These are phyloP conservation scores for Sistotremastrum suecicum DNA, from an alignment of 768 basidiomycete species.

Conservation along the genomic window DNA sequence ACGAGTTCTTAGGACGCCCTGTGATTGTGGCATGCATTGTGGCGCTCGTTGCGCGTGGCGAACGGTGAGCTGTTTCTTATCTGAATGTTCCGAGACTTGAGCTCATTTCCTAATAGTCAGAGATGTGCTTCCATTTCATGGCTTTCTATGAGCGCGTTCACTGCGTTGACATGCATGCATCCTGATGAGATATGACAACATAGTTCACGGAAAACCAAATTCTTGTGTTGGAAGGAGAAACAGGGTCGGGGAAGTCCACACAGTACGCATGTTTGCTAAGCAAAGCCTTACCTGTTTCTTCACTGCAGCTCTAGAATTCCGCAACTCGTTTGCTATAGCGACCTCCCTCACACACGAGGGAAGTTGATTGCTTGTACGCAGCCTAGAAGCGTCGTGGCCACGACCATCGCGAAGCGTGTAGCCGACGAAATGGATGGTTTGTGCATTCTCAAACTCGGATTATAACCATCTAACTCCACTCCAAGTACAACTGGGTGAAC, in stretches of 20 bases:
- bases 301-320: not conserved
- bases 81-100: too few relatives aligned
- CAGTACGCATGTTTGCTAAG: constrained; percentile 39
- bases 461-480: not conserved
- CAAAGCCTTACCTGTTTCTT: not conserved
- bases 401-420: constrained; percentile 27
- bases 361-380: constrained; percentile 26
- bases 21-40: too few relatives aligned
- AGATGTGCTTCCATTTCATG: too few relatives aligned
- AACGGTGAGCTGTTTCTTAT: too few relatives aligned
- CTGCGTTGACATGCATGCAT: too few relatives aligned
- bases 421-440: constrained; percentile 25
- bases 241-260: constrained; percentile 91
- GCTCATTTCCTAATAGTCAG: too few relatives aligned
- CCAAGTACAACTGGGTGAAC: constrained; percentile 19
- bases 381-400: constrained; percentile 29
- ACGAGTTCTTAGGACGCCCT: too few relatives aligned
- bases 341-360: constrained; percentile 25
- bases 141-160: too few relatives aligned
- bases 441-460: too few relatives aligned
- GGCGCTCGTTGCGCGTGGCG: too few relatives aligned
- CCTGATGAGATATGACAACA: not conserved
- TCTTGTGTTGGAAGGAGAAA: constrained; percentile 86
- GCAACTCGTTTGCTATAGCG: constrained; percentile 10
- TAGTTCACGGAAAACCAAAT: constrained; percentile 74